Conservation (phyloP, 495 filamentous ascomycete species). For the Xylaria acuta region DNA sequence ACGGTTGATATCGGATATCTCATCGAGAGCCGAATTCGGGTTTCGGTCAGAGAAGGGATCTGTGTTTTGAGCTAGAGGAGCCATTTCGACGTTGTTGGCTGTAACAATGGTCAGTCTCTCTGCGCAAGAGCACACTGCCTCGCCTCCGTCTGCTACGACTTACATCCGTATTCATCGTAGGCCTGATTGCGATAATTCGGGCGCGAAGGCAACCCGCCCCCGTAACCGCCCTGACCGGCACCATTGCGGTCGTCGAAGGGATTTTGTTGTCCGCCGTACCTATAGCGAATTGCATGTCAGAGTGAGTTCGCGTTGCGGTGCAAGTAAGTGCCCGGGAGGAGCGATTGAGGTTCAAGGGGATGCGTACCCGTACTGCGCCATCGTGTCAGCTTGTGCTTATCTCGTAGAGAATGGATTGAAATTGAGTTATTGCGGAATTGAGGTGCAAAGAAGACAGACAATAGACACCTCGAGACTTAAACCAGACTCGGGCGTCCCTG, state of each 20-base stretch:
- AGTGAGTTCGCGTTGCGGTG: conserved; percentile 1
- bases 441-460: background rate
- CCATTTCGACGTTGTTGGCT: conserved; percentile 68
- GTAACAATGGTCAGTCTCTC: conserved; percentile 25
- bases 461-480: conserved; percentile 21
- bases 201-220: conserved; percentile 45
- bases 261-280: conserved; percentile 56
- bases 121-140: conserved; percentile 24
- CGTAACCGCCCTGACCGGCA: conserved; percentile 38
- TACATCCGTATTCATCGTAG: conserved; percentile 57
- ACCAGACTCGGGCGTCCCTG: background rate
- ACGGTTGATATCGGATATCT: conserved; percentile 77
- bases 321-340: background rate
- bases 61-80: conserved; percentile 58
- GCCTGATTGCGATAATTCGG: conserved; percentile 51
- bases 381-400: conserved; percentile 42
- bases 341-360: conserved; percentile 21
- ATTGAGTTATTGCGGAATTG: conserved; percentile 14
- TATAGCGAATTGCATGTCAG: conserved; percentile 39
- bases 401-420: background rate
- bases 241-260: conserved; percentile 58
- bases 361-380: conserved; percentile 51
- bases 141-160: conserved; percentile 31
- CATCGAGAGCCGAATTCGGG: conserved; percentile 79
- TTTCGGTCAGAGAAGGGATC: conserved; percentile 53